Conservation (phyloP, 2,329 filamentous ascomycete species). For the Tympanopsis confertula region DNA sequence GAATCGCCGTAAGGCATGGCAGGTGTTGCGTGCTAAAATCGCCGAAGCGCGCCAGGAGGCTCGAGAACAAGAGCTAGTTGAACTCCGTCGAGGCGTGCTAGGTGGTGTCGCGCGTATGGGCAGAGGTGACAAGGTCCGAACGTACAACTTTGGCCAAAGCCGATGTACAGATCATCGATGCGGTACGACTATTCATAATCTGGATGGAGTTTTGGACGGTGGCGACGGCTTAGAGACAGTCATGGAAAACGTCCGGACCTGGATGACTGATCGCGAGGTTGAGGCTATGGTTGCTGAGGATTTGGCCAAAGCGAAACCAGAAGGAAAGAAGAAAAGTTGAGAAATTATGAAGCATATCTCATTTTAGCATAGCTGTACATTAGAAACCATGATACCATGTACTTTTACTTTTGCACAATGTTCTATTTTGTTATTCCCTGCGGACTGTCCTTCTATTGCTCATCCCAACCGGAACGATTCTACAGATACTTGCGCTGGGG, state of each 20-base stretch:
- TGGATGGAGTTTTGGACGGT: slow-evolving; percentile 70
- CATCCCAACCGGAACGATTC: too few relatives aligned
- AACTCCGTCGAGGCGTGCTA: slow-evolving; percentile 44
- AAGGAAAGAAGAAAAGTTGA: not conserved
- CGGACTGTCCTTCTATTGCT: too few relatives aligned
- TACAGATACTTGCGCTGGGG: slow-evolving; percentile 78
- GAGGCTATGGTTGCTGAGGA: slow-evolving; percentile 56
- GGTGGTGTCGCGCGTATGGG: slow-evolving; percentile 42
- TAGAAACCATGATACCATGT: too few relatives aligned
- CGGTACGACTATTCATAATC: slow-evolving; percentile 66
- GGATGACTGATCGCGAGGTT: slow-evolving; percentile 67
- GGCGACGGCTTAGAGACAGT: slow-evolving; percentile 59
- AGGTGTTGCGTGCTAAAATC: slow-evolving; percentile 45
- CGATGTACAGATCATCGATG: slow-evolving; percentile 82
- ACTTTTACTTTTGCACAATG: too few relatives aligned
- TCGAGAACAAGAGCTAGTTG: slow-evolving; percentile 51
- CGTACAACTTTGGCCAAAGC: slow-evolving; percentile 69
- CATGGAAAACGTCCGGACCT: slow-evolving; percentile 67
- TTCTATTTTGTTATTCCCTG: too few relatives aligned
- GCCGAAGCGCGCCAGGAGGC: slow-evolving; percentile 51
- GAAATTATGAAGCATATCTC: not conserved
- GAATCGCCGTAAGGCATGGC: slow-evolving; percentile 56
- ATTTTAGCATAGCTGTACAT: not conserved
- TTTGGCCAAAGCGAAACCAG: slow-evolving; percentile 32
- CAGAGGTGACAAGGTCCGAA: slow-evolving; percentile 62